phyloP scores from a whole-genome alignment of 2,329 filamentous ascomycete species.

The Fusarium citri region DNA sequence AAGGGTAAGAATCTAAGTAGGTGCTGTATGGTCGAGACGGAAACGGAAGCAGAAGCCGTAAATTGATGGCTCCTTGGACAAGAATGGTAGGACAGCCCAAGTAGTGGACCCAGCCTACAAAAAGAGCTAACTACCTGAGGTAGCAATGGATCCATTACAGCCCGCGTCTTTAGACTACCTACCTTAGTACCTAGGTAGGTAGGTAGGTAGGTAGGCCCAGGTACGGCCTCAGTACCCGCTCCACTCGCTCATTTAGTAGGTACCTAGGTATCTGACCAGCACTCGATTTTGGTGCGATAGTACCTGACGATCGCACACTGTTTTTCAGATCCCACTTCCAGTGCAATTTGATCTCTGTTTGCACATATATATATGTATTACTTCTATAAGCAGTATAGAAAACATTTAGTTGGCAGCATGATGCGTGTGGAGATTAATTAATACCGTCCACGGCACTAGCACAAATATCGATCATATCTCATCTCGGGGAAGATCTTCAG shows the following conservation, averaged over 20 bases:
- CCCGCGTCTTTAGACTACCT: not conserved
- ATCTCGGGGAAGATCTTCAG: slow-evolving; percentile 20
- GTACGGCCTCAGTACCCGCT: too few species aligned
- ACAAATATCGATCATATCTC: slow-evolving; percentile 22
- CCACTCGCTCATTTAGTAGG: too few species aligned
- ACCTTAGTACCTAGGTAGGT: too few species aligned
- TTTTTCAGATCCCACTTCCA: not conserved
- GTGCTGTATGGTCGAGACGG: slow-evolving; percentile 14
- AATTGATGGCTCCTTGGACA: slow-evolving; percentile 31
- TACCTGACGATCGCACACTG: not conserved
- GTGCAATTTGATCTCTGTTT: not conserved
- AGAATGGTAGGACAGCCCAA: slow-evolving; percentile 17
- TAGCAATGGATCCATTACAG: not conserved
- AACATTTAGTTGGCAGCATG: not conserved
- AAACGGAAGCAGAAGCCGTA: slow-evolving; percentile 31
- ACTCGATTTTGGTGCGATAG: not conserved
- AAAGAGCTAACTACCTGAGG: not conserved
- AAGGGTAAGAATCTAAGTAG: slow-evolving; percentile 18
- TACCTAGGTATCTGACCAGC: not conserved
- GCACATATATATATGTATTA: not conserved
- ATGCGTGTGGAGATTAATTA: slow-evolving; percentile 4
- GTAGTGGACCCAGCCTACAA: slow-evolving; percentile 28
- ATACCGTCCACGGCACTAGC: not conserved
- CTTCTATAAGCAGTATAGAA: not conserved
- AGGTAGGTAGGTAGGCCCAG: too few species aligned